Percentiles rank a stretch among this genome's conserved stretches.
Conservation (phyloP, 108 stramenopile genomes). For the Bacterosira constricta region DNA sequence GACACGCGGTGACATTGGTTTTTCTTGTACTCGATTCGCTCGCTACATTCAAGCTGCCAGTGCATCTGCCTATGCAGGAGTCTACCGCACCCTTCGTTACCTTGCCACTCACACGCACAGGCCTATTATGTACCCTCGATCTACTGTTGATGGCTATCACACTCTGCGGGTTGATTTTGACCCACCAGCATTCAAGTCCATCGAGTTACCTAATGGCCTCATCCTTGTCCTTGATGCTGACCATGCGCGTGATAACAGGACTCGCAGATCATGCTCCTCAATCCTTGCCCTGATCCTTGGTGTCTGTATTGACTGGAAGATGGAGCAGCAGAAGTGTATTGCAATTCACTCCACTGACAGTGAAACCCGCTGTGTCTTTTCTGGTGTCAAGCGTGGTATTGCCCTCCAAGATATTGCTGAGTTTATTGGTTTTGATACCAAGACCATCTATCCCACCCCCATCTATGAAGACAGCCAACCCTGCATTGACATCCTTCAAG, state of each 20-base stretch:
- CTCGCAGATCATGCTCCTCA: neutral
- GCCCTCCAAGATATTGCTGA: too few relatives aligned
- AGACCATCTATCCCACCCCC: neutral
- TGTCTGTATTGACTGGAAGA: neutral
- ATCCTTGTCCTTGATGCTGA: neutral
- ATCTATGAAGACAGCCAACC: slow-evolving; percentile 1
- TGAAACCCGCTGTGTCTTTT: too few relatives aligned
- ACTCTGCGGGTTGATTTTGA: slow-evolving; percentile 6
- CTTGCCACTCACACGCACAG: neutral
- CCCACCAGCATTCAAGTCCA: neutral
- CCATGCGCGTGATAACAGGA: neutral
- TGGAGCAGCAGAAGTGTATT: neutral
- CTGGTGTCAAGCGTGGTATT: too few relatives aligned
- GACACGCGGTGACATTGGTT: slow-evolving; percentile 1
- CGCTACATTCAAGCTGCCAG: neutral
- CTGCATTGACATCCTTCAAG: neutral
- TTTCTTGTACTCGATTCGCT: neutral
- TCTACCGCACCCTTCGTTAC: neutral
- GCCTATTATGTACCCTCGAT: slow-evolving; percentile 4
- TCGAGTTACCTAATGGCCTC: neutral
- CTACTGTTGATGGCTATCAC: neutral
- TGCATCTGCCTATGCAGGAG: slow-evolving; percentile 1
- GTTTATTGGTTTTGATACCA: neutral
- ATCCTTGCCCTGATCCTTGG: neutral
- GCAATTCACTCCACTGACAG: too few relatives aligned